Base-by-base conservation (phyloP, 208 protist species). In the Acanthamoeba royreba region DNA sequence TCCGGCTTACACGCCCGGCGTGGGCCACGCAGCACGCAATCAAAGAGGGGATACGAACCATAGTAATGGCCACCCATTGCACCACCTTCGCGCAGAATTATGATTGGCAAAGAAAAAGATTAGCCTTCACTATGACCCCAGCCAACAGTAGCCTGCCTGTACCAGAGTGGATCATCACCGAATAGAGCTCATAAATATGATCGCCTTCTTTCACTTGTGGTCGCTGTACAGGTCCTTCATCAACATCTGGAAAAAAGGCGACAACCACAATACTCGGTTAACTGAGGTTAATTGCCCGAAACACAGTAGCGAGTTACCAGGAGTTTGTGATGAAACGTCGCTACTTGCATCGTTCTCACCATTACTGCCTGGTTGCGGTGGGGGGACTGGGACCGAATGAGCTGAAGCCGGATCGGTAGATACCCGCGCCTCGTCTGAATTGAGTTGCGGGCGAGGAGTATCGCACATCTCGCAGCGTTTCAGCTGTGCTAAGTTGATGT, bases 51-150 rank as follows among this genome's bases (percentile, higher is more conserved):
- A 33, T 45, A 2, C 86, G 42, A 49, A 92, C 86, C 89, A 35
- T 95, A 96, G 91, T 95, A 95, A 47, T 95, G 95, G 45, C 95
- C 95, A 13, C 95, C 95, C 42, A 93, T 69, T 5, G 94, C 93
- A 40, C 86, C 86, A 43, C 86, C 79, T 86, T 28, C n/a, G 61
- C 4, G 31, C 15, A 38, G 35, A 2, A 66, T 9, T 38, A 31
- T 38, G 22, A 35, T 7, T 19, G 61, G 40, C 22, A 35, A 72
- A 35, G n/a, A n/a, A n/a, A n/a, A n/a, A n/a, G n/a, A n/a, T n/a
- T n/a, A n/a, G n/a, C n/a, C n/a, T n/a, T n/a, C n/a, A n/a, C n/a
- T 38, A 35, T 42, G n/a, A n/a, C n/a, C n/a, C n/a, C n/a, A n/a
- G n/a, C n/a, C n/a, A n/a, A n/a, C n/a, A n/a, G n/a, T n/a, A 83